Percentiles rank a stretch among this genome's conserved stretches.
Evolutionary conservation across 441 rosid species (phyloP).

Genomic region (Adansonia gregorii): DNA sequence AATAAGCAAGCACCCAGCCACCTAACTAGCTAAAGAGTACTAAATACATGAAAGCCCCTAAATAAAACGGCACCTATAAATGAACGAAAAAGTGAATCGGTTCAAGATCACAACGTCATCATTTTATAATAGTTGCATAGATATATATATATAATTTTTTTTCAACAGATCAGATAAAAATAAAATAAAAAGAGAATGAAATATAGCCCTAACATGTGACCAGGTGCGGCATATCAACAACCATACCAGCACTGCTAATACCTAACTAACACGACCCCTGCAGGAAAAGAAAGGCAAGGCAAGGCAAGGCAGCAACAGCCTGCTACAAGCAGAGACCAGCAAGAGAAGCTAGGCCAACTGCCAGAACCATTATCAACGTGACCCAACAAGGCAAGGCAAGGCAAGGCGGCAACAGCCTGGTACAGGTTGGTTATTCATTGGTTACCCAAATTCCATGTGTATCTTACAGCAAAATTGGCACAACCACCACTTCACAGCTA

Average conservation of each 20-base stretch:
- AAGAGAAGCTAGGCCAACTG: slow-evolving; percentile 25
- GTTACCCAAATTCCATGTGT: slow-evolving; percentile 39
- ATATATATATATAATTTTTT: neutral
- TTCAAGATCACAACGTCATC: neutral
- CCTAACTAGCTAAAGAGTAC: neutral
- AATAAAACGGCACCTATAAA: neutral
- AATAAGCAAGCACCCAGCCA: neutral
- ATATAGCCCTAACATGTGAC: neutral
- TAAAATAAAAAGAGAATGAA: neutral
- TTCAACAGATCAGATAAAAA: slow-evolving; percentile 29
- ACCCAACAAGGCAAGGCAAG: slow-evolving; percentile 33
- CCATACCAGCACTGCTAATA: too few relatives aligned
- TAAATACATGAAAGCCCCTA: neutral
- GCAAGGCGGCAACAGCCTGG: slow-evolving; percentile 44
- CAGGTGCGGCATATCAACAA: neutral
- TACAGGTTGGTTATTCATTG: slow-evolving; percentile 38
- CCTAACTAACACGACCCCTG: neutral
- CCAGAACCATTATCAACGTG: slow-evolving; percentile 21
- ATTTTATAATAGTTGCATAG: neutral
- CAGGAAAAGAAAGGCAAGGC: neutral
- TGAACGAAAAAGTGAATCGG: neutral
- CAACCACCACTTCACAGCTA: slow-evolving; percentile 61
- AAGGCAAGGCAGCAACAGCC: slow-evolving; percentile 9
- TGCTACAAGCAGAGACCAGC: slow-evolving; percentile 15
- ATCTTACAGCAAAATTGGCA: slow-evolving; percentile 45